phyloP scores from a whole-genome alignment of 176 grass and related monocot species.

The Ampelocalamus luodianensis region DNA sequence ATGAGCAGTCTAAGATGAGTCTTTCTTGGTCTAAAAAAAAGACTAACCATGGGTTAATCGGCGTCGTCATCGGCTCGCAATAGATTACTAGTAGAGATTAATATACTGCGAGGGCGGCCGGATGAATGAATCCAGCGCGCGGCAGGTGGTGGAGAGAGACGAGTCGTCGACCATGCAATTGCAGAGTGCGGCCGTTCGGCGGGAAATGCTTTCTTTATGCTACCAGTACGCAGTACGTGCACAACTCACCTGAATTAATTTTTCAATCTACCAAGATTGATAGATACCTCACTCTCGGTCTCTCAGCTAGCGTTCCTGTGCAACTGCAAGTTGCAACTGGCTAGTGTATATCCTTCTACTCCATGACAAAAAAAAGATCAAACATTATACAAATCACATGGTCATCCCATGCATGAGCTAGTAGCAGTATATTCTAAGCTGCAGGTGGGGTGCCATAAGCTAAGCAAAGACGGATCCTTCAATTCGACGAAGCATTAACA shows the following conservation, averaged over 20 bases:
- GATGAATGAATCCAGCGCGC: slow-evolving; percentile 42
- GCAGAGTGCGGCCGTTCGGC: slow-evolving; percentile 75
- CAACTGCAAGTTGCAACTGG: too few relatives aligned
- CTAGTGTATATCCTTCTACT: too few relatives aligned
- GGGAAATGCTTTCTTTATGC: slow-evolving; percentile 82
- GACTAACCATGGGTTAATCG: not conserved
- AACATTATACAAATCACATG: too few relatives aligned
- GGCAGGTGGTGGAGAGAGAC: slow-evolving; percentile 15
- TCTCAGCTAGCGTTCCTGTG: too few relatives aligned
- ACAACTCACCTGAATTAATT: slow-evolving; percentile 13
- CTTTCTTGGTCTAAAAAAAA: too few relatives aligned
- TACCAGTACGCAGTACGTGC: slow-evolving; percentile 6
- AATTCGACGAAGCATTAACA: slow-evolving; percentile 67
- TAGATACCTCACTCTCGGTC: not conserved
- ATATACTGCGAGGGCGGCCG: not conserved
- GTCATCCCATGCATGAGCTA: not conserved
- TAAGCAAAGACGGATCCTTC: slow-evolving; percentile 13
- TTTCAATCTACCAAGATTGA: not conserved
- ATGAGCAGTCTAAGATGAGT: not conserved
- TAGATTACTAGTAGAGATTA: not conserved
- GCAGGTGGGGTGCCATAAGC: not conserved
- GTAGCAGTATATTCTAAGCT: not conserved
- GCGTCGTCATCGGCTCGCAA: not conserved
- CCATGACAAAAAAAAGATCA: too few relatives aligned
- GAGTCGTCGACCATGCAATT: slow-evolving; percentile 25